These are phyloP conservation scores for Pseudozyma thailandica DNA, from an alignment of 1,284 basidiomycete species.

Conservation along the genomic window DNA sequence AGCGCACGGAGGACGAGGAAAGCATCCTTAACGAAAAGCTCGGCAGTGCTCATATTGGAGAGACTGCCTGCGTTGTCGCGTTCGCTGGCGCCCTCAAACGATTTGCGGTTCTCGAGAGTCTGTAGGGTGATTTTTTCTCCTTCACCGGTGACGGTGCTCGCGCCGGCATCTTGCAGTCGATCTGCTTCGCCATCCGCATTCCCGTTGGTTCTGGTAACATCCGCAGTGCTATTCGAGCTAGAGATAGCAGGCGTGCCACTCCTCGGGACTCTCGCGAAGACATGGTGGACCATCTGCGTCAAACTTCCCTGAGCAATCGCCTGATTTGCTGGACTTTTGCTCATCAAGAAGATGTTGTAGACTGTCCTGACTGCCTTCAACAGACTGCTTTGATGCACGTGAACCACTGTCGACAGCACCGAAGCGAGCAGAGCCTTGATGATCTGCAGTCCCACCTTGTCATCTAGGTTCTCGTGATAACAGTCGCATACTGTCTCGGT, in stretches of 20 bases:
- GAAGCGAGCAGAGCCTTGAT: constrained; percentile 67
- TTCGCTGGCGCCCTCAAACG: constrained; percentile 63
- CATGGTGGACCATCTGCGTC: constrained; percentile 66
- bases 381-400: constrained; percentile 65
- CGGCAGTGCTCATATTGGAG: constrained; percentile 58
- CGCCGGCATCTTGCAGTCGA: constrained; percentile 14
- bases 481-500: constrained; percentile 67
- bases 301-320: constrained; percentile 66
- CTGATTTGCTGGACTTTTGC: constrained; percentile 62
- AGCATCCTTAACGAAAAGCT: constrained; percentile 67
- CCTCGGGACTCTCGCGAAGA: constrained; percentile 63
- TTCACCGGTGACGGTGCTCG: constrained; percentile 5
- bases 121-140: constrained; percentile 60
- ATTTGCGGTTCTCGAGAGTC: constrained; percentile 60
- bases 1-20: constrained; percentile 66
- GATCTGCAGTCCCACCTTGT: constrained; percentile 64
- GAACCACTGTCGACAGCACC: constrained; percentile 61
- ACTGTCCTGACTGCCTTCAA: constrained; percentile 70
- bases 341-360: constrained; percentile 67
- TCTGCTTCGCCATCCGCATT: constrained; percentile 13
- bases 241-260: constrained; percentile 16
- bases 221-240: constrained; percentile 26
- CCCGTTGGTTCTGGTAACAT: constrained; percentile 23
- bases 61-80: constrained; percentile 54
- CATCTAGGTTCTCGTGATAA: constrained; percentile 63